Conservation (phyloP, 108 stramenopile species). For the Fragilariopsis cylindrus region DNA sequence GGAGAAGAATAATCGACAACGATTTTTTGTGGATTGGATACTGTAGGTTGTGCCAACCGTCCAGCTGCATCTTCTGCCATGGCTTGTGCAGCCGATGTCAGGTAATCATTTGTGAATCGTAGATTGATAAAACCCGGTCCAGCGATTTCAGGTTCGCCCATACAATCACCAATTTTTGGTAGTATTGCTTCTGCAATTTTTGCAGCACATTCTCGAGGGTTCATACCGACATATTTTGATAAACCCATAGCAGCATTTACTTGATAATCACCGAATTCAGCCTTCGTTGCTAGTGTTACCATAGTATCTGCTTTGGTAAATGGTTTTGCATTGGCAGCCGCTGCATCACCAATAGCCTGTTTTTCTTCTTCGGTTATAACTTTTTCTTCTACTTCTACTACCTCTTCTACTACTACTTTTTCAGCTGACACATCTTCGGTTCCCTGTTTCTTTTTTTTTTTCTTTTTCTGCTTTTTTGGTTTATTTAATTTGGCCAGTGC, state of each 20-base stretch:
- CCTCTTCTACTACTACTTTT: not conserved
- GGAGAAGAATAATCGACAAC: conserved; percentile 97
- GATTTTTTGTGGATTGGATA: conserved; percentile 70
- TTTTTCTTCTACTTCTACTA: conserved; percentile 24
- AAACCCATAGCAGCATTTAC: conserved; percentile 86
- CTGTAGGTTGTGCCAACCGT: conserved; percentile 62
- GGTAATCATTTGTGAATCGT: conserved; percentile 68
- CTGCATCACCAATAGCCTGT: conserved; percentile 52
- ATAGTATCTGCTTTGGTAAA: conserved; percentile 65
- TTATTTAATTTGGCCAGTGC: conserved; percentile 71
- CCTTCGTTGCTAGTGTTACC: conserved; percentile 79
- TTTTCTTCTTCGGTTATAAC: conserved; percentile 64
- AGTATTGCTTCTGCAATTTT: conserved; percentile 67
- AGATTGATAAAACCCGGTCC: conserved; percentile 96
- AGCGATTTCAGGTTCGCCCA: conserved; percentile 89
- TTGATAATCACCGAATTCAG: conserved; percentile 95
- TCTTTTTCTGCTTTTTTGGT: conserved; percentile 69
- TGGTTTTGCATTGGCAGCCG: conserved; percentile 57
- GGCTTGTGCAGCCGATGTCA: conserved; percentile 45
- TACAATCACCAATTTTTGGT: conserved; percentile 56
- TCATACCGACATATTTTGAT: conserved; percentile 47
- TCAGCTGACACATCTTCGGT: conserved; percentile 3
- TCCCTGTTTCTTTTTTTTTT: conserved; percentile 44
- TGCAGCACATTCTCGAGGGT: conserved; percentile 70
- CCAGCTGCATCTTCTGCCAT: conserved; percentile 73